Conservation (phyloP, 2,329 filamentous ascomycete genomes). For the Ceratocystis alfenasii region DNA sequence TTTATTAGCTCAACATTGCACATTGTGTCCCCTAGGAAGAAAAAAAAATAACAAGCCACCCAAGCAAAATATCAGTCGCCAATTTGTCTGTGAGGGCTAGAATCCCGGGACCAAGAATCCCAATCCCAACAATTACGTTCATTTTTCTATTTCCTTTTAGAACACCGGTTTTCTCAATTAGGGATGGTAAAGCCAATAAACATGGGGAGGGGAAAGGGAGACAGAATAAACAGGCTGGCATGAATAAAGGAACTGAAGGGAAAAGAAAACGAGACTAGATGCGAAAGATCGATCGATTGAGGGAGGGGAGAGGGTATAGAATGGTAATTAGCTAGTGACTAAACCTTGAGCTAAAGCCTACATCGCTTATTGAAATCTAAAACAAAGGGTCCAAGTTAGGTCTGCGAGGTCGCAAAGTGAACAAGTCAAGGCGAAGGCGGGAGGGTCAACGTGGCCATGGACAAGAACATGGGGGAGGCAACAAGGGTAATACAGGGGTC, state of each 20-base stretch:
- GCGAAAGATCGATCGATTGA: background rate
- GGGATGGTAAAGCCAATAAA: background rate
- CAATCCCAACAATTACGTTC: too few species aligned
- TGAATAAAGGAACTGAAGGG: background rate
- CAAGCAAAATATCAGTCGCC: too few species aligned
- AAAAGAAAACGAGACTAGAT: background rate
- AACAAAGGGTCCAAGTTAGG: background rate
- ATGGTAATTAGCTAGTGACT: background rate
- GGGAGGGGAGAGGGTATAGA: background rate
- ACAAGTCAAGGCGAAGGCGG: conserved; percentile 6
- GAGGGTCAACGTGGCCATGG: background rate
- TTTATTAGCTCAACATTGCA: background rate
- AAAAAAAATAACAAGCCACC: background rate
- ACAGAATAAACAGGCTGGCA: background rate
- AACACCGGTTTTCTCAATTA: background rate
- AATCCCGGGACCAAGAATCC: too few species aligned
- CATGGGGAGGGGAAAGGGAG: background rate
- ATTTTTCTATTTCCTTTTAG: too few species aligned
- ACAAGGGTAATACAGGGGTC: background rate
- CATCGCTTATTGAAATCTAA: background rate
- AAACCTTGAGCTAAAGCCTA: background rate
- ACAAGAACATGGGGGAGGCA: background rate
- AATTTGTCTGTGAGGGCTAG: too few species aligned
- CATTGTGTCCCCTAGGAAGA: background rate
- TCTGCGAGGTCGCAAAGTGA: background rate